A percentile compares a stretch with the other conserved stretches of the same genome.
phyloP scores from a whole-genome alignment of 345 rosid species.

The Syzygium aromaticum region DNA sequence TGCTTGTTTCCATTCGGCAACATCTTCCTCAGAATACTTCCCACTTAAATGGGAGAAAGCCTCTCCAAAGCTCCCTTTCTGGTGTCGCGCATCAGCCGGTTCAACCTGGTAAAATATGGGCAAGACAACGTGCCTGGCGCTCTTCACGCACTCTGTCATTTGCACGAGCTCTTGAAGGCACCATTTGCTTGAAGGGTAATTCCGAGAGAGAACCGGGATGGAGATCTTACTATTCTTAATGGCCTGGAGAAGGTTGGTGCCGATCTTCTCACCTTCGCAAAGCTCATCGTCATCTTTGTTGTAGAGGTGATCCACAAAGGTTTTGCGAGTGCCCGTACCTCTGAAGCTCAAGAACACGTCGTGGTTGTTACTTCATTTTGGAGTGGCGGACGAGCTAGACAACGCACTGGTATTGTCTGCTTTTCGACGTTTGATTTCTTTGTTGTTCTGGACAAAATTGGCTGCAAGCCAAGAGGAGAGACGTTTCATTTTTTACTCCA shows the following conservation, averaged over 20 bases:
- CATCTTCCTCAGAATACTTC: not conserved
- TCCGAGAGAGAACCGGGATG: not conserved
- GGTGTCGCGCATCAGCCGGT: accelerated
- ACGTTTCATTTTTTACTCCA: not conserved
- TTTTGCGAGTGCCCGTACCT: not conserved
- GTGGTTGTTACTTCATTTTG: not conserved
- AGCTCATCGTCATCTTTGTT: not conserved
- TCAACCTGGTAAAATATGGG: not conserved
- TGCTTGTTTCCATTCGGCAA: not conserved
- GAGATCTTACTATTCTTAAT: not conserved
- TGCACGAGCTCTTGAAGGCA: not conserved
- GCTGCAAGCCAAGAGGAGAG: no score
- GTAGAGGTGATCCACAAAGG: not conserved
- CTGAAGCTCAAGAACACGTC: not conserved
- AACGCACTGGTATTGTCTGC: no score
- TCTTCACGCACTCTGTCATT: not conserved
- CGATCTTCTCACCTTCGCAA: not conserved
- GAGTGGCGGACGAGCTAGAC: no score
- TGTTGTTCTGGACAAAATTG: no score
- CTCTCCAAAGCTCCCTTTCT: not conserved
- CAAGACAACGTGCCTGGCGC: not conserved
- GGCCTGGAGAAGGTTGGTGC: not conserved
- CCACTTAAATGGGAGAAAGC: not conserved
- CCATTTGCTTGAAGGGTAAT: not conserved
- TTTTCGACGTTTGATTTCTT: no score